Evolutionary conservation across 768 basidiomycete genomes (phyloP).

Genomic region (Amanita jacksonii): DNA sequence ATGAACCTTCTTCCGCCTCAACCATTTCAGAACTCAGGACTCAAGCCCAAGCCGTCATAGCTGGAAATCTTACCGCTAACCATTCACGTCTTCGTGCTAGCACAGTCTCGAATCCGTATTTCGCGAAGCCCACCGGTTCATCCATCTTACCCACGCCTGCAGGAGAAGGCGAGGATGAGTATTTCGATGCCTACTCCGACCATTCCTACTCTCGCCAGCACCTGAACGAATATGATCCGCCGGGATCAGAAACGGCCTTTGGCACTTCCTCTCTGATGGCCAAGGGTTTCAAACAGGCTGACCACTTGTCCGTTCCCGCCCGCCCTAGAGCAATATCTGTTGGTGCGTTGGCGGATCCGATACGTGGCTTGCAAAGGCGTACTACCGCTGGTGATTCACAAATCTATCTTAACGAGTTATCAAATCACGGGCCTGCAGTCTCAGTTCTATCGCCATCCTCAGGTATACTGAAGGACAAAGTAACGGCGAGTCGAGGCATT

Average conservation of each 20-base stretch:
- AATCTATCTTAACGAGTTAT: slow-evolving; percentile 49
- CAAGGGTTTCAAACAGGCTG: slow-evolving; percentile 66
- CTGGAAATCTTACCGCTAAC: slow-evolving; percentile 61
- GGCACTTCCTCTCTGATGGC: slow-evolving; percentile 52
- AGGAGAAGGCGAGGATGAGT: slow-evolving; percentile 70
- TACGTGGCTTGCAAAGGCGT: slow-evolving; percentile 59
- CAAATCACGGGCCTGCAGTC: slow-evolving; percentile 31
- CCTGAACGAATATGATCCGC: slow-evolving; percentile 52
- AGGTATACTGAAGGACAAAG: slow-evolving; percentile 56
- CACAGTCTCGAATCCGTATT: slow-evolving; percentile 92
- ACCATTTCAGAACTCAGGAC: slow-evolving; percentile 83
- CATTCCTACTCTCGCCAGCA: slow-evolving; percentile 44
- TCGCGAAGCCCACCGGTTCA: slow-evolving; percentile 49
- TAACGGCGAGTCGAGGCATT: slow-evolving; percentile 32
- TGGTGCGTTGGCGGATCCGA: slow-evolving; percentile 76
- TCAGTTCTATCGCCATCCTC: slow-evolving; percentile 30
- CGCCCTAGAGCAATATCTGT: slow-evolving; percentile 83
- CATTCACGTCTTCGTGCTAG: slow-evolving; percentile 79
- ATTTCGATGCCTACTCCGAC: slow-evolving; percentile 53
- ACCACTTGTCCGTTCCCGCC: slow-evolving; percentile 45
- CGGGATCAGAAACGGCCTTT: slow-evolving; percentile 40
- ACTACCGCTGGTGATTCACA: slow-evolving; percentile 46
- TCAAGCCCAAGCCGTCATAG: slow-evolving; percentile 86
- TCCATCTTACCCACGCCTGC: slow-evolving; percentile 57
- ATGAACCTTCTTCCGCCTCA: slow-evolving; percentile 66